These are phyloP conservation scores for Thermothielavioides terrestris DNA, from an alignment of 495 filamentous ascomycete species.

Conservation along the genomic window DNA sequence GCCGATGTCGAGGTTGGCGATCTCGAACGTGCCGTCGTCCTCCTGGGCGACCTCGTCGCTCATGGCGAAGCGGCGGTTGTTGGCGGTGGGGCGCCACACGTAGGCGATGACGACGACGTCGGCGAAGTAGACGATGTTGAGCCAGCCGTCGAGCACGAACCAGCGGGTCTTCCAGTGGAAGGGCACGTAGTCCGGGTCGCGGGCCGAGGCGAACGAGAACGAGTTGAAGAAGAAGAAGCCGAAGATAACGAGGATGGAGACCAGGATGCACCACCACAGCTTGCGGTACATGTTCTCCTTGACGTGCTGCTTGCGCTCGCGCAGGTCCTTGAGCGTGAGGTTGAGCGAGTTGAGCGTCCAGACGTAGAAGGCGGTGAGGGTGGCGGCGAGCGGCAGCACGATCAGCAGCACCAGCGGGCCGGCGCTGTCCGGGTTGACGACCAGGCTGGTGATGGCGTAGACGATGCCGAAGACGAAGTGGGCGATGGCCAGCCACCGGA, in stretches of 20 bases:
- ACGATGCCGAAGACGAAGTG: constrained; percentile 95
- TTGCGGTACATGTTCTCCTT: constrained; percentile 97
- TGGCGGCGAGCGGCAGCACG: constrained; percentile 84
- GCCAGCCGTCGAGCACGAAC: constrained; percentile 97
- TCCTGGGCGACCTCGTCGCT: constrained; percentile 98
- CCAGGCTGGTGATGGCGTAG: constrained; percentile 82
- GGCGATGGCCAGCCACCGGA: constrained; percentile 78
- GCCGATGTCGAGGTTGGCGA: constrained; percentile 68
- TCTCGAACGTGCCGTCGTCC: constrained; percentile 92
- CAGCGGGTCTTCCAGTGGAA: constrained; percentile 93
- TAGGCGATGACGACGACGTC: constrained; percentile 93
- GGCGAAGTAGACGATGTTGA: constrained; percentile 90
- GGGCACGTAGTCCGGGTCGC: constrained; percentile 80
- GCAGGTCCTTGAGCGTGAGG: constrained; percentile 87
- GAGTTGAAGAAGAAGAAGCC: constrained; percentile 94
- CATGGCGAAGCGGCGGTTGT: constrained; percentile 98
- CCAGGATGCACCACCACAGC: constrained; percentile 95
- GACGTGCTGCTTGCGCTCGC: constrained; percentile 84
- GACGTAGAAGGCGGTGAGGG: constrained; percentile 93
- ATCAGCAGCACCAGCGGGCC: constrained; percentile 89
- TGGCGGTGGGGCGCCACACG: constrained; percentile 90
- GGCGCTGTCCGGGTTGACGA: constrained; percentile 73
- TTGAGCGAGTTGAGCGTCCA: constrained; percentile 97
- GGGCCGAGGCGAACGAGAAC: constrained; percentile 77
- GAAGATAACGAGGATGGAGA: constrained; percentile 89